phyloP scores from a whole-genome alignment of 192 early-diverging fungal species.

The Umbelopsis sp. region DNA sequence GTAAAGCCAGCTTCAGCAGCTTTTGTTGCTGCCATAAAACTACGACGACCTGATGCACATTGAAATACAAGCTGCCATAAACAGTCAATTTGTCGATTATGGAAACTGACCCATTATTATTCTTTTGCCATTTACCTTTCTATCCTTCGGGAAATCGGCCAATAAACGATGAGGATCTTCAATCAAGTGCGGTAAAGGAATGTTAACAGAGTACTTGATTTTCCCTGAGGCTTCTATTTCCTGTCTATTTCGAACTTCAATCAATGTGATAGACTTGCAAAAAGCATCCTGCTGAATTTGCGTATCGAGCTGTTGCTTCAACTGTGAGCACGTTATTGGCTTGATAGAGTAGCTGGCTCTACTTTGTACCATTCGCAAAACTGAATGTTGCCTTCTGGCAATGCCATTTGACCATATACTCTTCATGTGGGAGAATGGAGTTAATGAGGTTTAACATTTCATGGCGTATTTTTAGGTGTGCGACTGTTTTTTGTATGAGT shows the following conservation, averaged over 20 bases:
- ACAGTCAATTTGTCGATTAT: neutral
- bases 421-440: too few species aligned
- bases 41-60: slow-evolving; percentile 33
- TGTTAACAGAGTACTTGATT: slow-evolving; percentile 28
- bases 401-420: too few species aligned
- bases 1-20: slow-evolving; percentile 24
- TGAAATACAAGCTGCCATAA: slow-evolving; percentile 30
- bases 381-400: neutral
- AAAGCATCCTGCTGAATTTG: neutral
- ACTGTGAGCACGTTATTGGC: neutral
- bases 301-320: neutral
- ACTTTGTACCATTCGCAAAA: neutral
- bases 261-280: neutral
- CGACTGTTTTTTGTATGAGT: neutral
- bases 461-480: too few species aligned
- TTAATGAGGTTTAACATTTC: too few species aligned
- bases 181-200: slow-evolving; percentile 20
- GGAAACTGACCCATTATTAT: neutral
- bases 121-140: slow-evolving; percentile 12
- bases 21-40: slow-evolving; percentile 16
- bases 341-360: neutral
- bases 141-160: slow-evolving; percentile 31
- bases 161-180: slow-evolving; percentile 24
- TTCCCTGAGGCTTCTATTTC: slow-evolving; percentile 32
- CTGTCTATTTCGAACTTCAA: slow-evolving; percentile 28